Base-by-base conservation (phyloP, 345 rosid genomes). In the Eucalyptus viminalis region DNA sequence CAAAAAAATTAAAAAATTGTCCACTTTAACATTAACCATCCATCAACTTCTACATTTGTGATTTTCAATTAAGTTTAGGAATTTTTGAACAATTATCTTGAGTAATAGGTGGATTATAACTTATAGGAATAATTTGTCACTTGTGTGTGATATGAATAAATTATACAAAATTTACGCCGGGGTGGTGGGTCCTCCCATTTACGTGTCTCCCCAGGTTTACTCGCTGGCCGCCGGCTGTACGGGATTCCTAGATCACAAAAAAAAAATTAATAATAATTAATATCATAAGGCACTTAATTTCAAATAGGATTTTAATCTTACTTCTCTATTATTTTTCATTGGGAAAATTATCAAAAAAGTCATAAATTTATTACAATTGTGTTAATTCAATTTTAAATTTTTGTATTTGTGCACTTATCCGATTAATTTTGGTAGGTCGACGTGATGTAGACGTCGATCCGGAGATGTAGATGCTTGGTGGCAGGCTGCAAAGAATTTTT, bases 11-110 rank as follows among this genome's bases (percentile, higher is more conserved):
- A 1, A 19, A 53, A 19, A 53, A 53, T 56, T 24, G 3, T 56
- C 3, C 0, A 56, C 3, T 0, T 56, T 24, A 56, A 1, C 8
- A 24, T 24, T 5, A 0, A 0, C 0, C 0, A 24, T 56, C 29
- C 62, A 56, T 24, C 12, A 1, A 8, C 4, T 53, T 53, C 1
- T 19, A 16, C 4, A 1, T 19, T 2, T 7, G 2, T 19, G 9
- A 19, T 53, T 53, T 43, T 43, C 43, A 43, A 43, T 43, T 43
- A 43, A 51, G 56, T 19, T 51, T 17, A 16, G 17, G 56, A 51
- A 4, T 51, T 49, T 49, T 49, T 14, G 16, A 49, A 49, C 51
- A 49, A 14, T 49, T 49, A 14, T 49, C 51, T 49, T 49, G 5
- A 65, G 31, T 27, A 14, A 65, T 65, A n/a, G 3, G 72, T 6